A percentile compares a stretch with the other conserved stretches of the same genome.
These are phyloP conservation scores for Blastomyces gilchristii DNA, from an alignment of 2,329 filamentous ascomycete genomes.

Conservation along the genomic window DNA sequence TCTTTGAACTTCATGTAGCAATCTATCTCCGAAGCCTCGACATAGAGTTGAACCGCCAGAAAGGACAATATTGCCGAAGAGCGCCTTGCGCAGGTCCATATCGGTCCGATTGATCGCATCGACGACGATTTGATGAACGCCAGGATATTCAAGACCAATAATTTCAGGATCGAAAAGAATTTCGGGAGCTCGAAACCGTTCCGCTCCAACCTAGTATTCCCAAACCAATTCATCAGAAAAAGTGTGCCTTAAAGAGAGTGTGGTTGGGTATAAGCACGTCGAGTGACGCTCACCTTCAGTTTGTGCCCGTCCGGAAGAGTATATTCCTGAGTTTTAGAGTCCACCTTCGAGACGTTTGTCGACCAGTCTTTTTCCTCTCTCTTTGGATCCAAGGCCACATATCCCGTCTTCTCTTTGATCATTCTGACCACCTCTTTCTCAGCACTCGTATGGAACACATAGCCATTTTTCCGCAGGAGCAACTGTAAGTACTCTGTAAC, in stretches of 20 bases:
- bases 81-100: constrained; percentile 82
- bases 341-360: constrained; percentile 57
- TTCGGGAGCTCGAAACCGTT: constrained; percentile 90
- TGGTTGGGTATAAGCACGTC: neutral
- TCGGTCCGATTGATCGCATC: constrained; percentile 93
- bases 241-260: neutral
- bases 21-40: constrained; percentile 88
- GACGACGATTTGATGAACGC: constrained; percentile 94
- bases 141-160: constrained; percentile 91
- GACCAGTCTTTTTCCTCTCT: constrained; percentile 97
- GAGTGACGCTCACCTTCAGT: constrained; percentile 56
- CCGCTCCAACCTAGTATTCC: constrained; percentile 61
- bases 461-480: constrained; percentile 79
- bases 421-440: constrained; percentile 98
- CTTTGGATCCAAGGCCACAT: constrained; percentile 80
- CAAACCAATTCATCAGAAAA: neutral
- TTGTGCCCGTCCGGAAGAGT: constrained; percentile 84
- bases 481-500: constrained; percentile 93
- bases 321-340: constrained; percentile 75
- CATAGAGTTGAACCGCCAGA: constrained; percentile 93
- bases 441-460: constrained; percentile 92
- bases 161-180: constrained; percentile 97
- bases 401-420: constrained; percentile 92
- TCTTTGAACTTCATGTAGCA: constrained; percentile 84
- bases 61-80: constrained; percentile 94